These are phyloP conservation scores for Paramecium primaurelia DNA, from an alignment of 73 alveolate genomes.

Conservation along the genomic window DNA sequence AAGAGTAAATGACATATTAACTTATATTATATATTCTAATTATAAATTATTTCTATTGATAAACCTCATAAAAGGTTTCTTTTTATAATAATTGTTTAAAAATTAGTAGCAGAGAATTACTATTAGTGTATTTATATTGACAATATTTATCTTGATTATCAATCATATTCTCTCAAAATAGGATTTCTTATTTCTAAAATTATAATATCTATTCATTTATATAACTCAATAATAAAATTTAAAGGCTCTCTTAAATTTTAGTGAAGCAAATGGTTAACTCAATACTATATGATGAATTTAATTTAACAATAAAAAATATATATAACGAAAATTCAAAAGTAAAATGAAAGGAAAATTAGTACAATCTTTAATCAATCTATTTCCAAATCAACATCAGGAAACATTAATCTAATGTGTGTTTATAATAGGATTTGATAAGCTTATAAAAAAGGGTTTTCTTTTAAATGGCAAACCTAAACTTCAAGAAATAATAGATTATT, in stretches of 20 bases:
- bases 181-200: neutral
- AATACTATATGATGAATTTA: neutral
- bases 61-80: too few relatives aligned
- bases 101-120: neutral
- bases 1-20: neutral
- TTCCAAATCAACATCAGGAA: neutral
- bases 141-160: too few relatives aligned
- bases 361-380: neutral
- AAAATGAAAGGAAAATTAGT: slow-evolving; percentile 19
- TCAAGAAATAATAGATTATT: neutral
- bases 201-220: neutral
- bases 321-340: slow-evolving; percentile 8
- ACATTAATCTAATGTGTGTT: neutral
- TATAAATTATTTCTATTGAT: neutral
- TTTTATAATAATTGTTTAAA: neutral
- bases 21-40: neutral
- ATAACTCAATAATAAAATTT: too few relatives aligned
- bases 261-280: neutral
- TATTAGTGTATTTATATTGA: neutral
- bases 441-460: neutral
- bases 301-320: neutral
- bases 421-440: slow-evolving; percentile 10
- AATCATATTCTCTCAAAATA: too few relatives aligned
- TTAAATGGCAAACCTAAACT: neutral
- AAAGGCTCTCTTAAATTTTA: too few relatives aligned